A percentile compares a stretch with the other conserved stretches of the same genome.
phyloP scores from a whole-genome alignment of 2,329 filamentous ascomycete species.

The Phyllosticta ampelicida region DNA sequence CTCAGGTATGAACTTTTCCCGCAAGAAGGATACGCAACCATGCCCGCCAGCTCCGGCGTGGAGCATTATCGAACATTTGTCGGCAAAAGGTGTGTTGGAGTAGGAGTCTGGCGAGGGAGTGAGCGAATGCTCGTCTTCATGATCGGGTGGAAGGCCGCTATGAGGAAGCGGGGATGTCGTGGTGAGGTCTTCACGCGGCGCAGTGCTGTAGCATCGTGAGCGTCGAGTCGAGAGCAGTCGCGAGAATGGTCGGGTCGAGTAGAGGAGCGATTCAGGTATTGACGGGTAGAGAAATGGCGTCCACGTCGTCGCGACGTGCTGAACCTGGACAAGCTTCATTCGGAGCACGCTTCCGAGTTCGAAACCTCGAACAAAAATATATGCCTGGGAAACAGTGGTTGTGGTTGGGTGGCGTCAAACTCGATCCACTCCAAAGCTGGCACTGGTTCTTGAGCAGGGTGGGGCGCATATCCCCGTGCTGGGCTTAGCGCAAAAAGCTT shows the following conservation, averaged over 20 bases:
- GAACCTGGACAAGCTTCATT: slow-evolving; percentile 4
- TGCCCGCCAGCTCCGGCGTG: slow-evolving; percentile 75
- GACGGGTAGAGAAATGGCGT: slow-evolving; percentile 38
- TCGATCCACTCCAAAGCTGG: not conserved
- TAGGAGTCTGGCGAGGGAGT: slow-evolving; percentile 81
- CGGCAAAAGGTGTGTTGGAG: slow-evolving; percentile 69
- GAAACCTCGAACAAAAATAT: not conserved
- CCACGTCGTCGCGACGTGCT: slow-evolving; percentile 19
- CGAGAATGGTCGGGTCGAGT: slow-evolving; percentile 2
- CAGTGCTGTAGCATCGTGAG: slow-evolving; percentile 21
- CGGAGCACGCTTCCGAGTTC: not conserved
- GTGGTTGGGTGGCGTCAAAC: not conserved
- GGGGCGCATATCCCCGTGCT: not conserved
- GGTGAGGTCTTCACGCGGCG: not conserved
- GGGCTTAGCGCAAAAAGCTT: not conserved
- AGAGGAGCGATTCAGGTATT: slow-evolving; percentile 19
- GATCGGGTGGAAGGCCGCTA: not conserved
- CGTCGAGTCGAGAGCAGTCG: slow-evolving; percentile 12
- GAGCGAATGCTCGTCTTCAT: slow-evolving; percentile 32
- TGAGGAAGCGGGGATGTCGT: not conserved
- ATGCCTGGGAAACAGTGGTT: not conserved
- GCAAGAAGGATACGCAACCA: slow-evolving; percentile 87
- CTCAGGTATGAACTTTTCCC: slow-evolving; percentile 79
- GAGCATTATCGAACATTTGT: slow-evolving; percentile 69
- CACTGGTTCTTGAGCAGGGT: not conserved